Evolutionary conservation across 345 rosid species (phyloP), one percentile per base, ranked within the genome.

Genomic region (Populus alba): DNA sequence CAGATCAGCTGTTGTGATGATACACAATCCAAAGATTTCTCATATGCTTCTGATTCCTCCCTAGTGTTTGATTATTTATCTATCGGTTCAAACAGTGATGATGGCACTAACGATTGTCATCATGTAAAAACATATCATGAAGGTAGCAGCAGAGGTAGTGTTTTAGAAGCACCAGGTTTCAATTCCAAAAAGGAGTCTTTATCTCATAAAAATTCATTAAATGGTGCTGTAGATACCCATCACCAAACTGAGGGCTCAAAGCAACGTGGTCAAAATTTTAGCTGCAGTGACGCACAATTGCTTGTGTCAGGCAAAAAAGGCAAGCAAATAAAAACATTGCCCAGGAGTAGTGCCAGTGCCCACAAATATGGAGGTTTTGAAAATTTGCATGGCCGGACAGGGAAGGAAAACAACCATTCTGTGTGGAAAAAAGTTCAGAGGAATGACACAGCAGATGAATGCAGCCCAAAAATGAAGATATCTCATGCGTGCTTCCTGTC

Each of bases 371-470:
- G 79, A 68, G 72, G 18, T 68, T 67, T 71, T 33, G 85, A 83
- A 53, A 81, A 72, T 55, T 76, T 72, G 47, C 79, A 51, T 41
- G 74, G 81, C 47, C 78, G 65, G 73, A 73, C 74, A 7, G 87
- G 86, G 65, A 83, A 77, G 62, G 88, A 84, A 51, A 87, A 81
- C 75, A 77, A 33, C 71, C 80, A 82, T 80, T 78, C 88, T 66
- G 84, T 89, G 16, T 89, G 92, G 92, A 77, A 87, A 83, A 86
- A 77, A 79, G 90, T 87, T 61, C 86, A 83, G 82, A 82, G 75
- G 79, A 85, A 83, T 72, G 82, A 73, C 53, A 73, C 9, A 5
- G 75, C 9, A 5, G 77, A 62, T 74, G 82, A 79, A 51, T 72
- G 80, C 77, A 70, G 68, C 31, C 33, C 47, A 10, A 75, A 80